Base-by-base conservation (phyloP, 106 monocot species). In the Agapanthus africanus region DNA sequence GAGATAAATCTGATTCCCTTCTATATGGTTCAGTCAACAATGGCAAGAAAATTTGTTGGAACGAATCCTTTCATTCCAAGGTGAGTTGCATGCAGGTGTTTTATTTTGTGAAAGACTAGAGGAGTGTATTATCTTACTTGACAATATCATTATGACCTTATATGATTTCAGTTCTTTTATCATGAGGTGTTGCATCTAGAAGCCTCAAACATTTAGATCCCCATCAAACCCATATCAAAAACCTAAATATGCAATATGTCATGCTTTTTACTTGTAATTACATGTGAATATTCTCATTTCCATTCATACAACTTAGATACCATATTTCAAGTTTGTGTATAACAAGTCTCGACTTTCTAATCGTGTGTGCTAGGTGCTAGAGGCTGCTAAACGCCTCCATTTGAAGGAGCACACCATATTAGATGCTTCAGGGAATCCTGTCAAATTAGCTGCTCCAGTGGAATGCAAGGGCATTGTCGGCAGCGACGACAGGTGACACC, bases 381-480 rank as follows among this genome's bases (percentile, higher is more conserved):
- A 87, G 75, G 93, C 99, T 46, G 92, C 89, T 63, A 93, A 85
- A 35, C 74, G 71, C 32, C 87, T 99, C 15, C 99, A 93, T 63
- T 42, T 93, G 72, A 99, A 93, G 77, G 93, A 90, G 49, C 99
- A 99, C 71, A 54, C 71, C 4, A 90, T 99, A 26, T 31, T 93
- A 34, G 99, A 99, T 87, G 93, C 84, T 38, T 87, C 90, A 73
- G 93, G 93, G 67, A 99, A 87, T 77, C 65, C 37, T 71, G 76
- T 99, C 61, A 99, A 83, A 57, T 79, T 99, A 73, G 99, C 93
- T 79, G 99, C 90, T 70, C 93, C 99, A 68, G 87, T 99, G 4
- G 99, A 99, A 80, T 99, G 93, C 78, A 99, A 99, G 78, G 93
- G 99, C 37, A 99, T 99, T 76, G 83, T 99, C 69, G 99, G 99